phyloP scores from a whole-genome alignment of 192 early-diverging fungal genomes.

The Backusella tarrabulga region DNA sequence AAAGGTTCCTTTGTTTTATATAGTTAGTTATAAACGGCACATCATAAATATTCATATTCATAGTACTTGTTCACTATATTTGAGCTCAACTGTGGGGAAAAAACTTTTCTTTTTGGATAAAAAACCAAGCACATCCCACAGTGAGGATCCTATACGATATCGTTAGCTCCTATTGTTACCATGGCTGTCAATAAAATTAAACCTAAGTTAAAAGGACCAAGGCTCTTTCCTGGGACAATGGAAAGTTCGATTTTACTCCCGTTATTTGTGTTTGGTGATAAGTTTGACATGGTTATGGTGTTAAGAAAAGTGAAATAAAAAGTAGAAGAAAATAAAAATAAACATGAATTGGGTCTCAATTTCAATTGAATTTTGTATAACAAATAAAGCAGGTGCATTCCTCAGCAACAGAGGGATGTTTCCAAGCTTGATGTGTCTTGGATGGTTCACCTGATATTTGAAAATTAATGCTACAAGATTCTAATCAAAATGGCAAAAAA shows the following conservation, averaged over 20 bases:
- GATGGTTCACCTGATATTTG: too few relatives aligned
- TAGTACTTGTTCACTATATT: conserved; percentile 58
- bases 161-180: neutral
- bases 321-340: neutral
- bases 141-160: conserved; percentile 44
- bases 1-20: neutral
- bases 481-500: too few relatives aligned
- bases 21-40: too few relatives aligned
- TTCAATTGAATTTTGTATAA: neutral
- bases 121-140: conserved; percentile 57
- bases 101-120: conserved; percentile 46
- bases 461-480: too few relatives aligned
- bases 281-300: neutral
- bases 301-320: neutral
- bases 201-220: conserved; percentile 46
- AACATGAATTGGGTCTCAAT: neutral
- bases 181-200: neutral
- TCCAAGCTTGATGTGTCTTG: too few relatives aligned
- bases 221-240: conserved; percentile 49
- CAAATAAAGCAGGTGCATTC: too few relatives aligned
- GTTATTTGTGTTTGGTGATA: neutral
- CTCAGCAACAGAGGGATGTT: too few relatives aligned
- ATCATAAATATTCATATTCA: neutral
- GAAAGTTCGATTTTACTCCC: conserved; percentile 38
- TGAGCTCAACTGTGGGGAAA: conserved; percentile 60